These are phyloP conservation scores for Colletotrichum incanum DNA, from an alignment of 2,329 filamentous ascomycete species.

Conservation along the genomic window DNA sequence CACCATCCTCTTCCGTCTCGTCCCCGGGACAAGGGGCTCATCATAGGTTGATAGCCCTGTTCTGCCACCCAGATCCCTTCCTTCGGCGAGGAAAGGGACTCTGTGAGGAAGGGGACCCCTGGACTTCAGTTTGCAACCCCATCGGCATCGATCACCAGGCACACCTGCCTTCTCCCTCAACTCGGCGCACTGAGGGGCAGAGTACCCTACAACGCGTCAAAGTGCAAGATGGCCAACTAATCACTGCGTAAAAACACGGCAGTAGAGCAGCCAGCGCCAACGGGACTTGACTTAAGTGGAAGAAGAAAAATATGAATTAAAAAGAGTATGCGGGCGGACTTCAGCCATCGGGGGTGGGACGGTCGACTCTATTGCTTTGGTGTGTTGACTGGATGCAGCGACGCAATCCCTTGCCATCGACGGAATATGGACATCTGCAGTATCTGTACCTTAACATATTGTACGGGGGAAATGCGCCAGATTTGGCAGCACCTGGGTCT, in stretches of 20 bases:
- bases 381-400: neutral
- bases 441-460: neutral
- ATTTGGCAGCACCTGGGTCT: slow-evolving; percentile 9
- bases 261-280: neutral
- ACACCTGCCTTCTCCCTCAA: slow-evolving; percentile 2
- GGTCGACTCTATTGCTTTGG: neutral
- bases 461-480: slow-evolving; percentile 3
- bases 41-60: slow-evolving; percentile 15
- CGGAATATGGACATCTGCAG: neutral
- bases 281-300: neutral
- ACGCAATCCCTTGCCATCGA: neutral
- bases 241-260: neutral
- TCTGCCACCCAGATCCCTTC: slow-evolving; percentile 19
- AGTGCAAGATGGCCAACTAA: neutral
- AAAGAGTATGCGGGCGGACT: neutral
- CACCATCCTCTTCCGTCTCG: slow-evolving; percentile 33
- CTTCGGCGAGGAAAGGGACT: slow-evolving; percentile 24
- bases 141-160: slow-evolving; percentile 18
- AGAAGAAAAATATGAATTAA: too few relatives aligned
- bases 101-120: slow-evolving; percentile 15
- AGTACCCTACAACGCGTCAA: neutral
- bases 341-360: neutral
- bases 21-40: slow-evolving; percentile 28
- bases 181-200: neutral
- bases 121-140: slow-evolving; percentile 3